Percentiles rank a stretch among this genome's conserved stretches.
phyloP scores from a whole-genome alignment of 805 yeast genomes.

The Kockiozyma suomiensis region DNA sequence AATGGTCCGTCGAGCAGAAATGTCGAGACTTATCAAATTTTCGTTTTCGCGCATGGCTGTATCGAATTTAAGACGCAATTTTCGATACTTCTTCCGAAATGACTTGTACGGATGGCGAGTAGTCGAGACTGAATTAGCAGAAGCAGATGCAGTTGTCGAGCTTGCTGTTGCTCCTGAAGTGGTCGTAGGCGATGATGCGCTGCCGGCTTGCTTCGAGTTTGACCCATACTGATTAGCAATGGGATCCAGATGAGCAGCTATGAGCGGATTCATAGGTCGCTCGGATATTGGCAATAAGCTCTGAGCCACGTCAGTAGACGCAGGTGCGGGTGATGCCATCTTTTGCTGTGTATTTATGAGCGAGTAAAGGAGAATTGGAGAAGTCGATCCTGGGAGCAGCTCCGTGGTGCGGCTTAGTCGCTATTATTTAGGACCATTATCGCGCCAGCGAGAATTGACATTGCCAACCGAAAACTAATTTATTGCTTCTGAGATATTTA shows the following conservation, averaged over 20 bases:
- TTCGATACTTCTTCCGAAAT: conserved; percentile 33
- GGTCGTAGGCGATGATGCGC: neutral
- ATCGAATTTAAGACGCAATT: conserved; percentile 27
- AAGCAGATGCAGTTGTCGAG: neutral
- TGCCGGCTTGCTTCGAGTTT: neutral
- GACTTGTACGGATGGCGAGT: conserved; percentile 30
- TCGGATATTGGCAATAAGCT: neutral
- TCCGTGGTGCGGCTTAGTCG: too few relatives aligned
- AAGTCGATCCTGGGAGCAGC: too few relatives aligned
- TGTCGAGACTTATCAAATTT: conserved; percentile 18
- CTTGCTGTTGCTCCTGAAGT: neutral
- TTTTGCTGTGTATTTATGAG: too few relatives aligned
- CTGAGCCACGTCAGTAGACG: neutral
- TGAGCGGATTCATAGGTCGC: conserved; percentile 8
- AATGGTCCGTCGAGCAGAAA: conserved; percentile 21
- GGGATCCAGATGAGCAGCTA: conserved; percentile 18
- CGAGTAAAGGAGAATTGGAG: too few relatives aligned
- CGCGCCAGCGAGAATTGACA: too few relatives aligned
- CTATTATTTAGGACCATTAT: too few relatives aligned
- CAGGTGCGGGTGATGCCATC: neutral
- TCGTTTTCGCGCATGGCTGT: conserved; percentile 25
- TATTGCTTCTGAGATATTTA: too few relatives aligned
- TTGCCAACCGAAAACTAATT: too few relatives aligned
- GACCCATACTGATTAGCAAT: conserved; percentile 14
- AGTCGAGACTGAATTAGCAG: neutral